phyloP scores from a whole-genome alignment of 1,139 yeast species.

The Debaryomyces sp. region DNA sequence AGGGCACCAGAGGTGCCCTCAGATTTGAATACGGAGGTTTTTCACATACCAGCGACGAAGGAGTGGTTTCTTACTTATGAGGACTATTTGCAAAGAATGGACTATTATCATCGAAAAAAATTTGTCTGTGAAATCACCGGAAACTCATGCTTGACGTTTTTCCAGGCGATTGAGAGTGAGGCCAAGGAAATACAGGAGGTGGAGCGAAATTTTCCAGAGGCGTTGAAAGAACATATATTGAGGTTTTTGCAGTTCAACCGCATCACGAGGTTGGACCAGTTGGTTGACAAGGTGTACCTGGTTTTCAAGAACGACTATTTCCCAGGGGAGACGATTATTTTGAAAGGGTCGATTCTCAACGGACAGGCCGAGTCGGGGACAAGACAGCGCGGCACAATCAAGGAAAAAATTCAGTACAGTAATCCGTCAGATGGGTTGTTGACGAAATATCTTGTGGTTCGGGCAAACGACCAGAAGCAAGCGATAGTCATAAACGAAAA shows the following conservation, averaged over 20 bases:
- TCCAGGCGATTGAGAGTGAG: slow-evolving; percentile 86
- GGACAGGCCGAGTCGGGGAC: slow-evolving; percentile 14
- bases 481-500: slow-evolving; percentile 73
- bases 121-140: slow-evolving; percentile 97
- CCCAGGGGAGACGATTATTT: slow-evolving; percentile 84
- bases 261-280: slow-evolving; percentile 79
- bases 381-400: slow-evolving; percentile 41
- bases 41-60: slow-evolving; percentile 79
- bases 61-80: slow-evolving; percentile 86
- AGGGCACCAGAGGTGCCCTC: slow-evolving; percentile 59
- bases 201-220: slow-evolving; percentile 85
- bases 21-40: slow-evolving; percentile 60
- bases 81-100: slow-evolving; percentile 68
- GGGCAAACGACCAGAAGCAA: slow-evolving; percentile 53
- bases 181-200: slow-evolving; percentile 66
- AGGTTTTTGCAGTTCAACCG: slow-evolving; percentile 81
- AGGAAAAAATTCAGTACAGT: slow-evolving; percentile 51
- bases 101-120: slow-evolving; percentile 71
- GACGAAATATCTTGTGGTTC: slow-evolving; percentile 66
- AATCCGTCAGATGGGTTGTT: slow-evolving; percentile 62
- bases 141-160: slow-evolving; percentile 84
- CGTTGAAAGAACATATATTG: slow-evolving; percentile 87
- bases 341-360: slow-evolving; percentile 41
- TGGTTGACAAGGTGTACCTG: slow-evolving; percentile 82
- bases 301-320: slow-evolving; percentile 81